Conservation (phyloP, 140 eudicot species). For the Erigeron philadelphicus region DNA sequence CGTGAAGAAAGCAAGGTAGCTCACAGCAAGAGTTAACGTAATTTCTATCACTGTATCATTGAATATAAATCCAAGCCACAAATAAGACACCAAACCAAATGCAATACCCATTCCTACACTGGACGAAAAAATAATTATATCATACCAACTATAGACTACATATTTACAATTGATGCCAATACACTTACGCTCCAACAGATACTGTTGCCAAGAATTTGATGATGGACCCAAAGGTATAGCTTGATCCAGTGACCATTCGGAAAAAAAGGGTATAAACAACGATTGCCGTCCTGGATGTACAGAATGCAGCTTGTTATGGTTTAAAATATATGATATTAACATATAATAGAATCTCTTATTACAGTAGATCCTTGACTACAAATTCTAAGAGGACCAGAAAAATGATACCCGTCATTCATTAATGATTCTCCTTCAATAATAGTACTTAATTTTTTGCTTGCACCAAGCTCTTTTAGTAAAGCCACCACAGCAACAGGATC, state of each 20-base stretch:
- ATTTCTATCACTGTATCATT: conserved; percentile 93
- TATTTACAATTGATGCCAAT: conserved; percentile 15
- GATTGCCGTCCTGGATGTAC: conserved; percentile 77
- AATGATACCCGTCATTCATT: conserved; percentile 91
- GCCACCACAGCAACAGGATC: conserved; percentile 99
- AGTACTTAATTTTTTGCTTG: conserved; percentile 91
- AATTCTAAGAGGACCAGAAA: conserved; percentile 9
- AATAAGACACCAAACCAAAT: conserved; percentile 76
- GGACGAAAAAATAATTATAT: conserved; percentile 30
- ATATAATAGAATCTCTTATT: conserved; percentile 6
- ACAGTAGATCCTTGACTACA: not conserved
- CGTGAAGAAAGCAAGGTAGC: conserved; percentile 87
- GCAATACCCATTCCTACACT: conserved; percentile 90
- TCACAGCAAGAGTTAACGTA: conserved; percentile 83
- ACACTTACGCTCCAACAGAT: conserved; percentile 94
- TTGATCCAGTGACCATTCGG: conserved; percentile 80
- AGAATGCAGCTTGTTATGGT: conserved; percentile 7
- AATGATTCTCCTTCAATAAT: conserved; percentile 97
- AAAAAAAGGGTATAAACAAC: conserved; percentile 81
- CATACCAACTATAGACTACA: conserved; percentile 10
- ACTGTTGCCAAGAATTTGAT: conserved; percentile 64
- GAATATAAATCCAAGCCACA: conserved; percentile 95
- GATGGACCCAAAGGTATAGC: conserved; percentile 53
- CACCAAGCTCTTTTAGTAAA: conserved; percentile 92
- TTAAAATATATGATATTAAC: not conserved